phyloP scores from a whole-genome alignment of 2,329 filamentous ascomycete species.

The Colletotrichum incanum region DNA sequence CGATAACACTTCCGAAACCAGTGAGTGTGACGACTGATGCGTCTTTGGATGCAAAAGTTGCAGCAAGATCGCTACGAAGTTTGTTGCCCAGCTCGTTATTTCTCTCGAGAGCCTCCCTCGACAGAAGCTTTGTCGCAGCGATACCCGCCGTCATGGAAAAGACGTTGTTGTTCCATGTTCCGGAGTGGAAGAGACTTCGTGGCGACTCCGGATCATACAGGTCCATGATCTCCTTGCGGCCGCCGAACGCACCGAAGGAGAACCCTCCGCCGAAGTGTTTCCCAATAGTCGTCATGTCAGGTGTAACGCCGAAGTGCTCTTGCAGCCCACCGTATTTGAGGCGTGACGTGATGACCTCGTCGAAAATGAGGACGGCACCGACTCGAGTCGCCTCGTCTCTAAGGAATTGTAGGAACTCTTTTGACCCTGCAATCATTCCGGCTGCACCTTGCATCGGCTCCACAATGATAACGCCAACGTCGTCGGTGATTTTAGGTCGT shows the following conservation, averaged over 20 bases:
- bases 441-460: slow-evolving; percentile 78
- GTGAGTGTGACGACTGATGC: slow-evolving; percentile 25
- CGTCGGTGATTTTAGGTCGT: slow-evolving; percentile 58
- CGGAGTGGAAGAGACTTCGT: slow-evolving; percentile 42
- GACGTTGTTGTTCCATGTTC: slow-evolving; percentile 44
- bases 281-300: slow-evolving; percentile 76
- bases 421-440: slow-evolving; percentile 67
- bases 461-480: slow-evolving; percentile 75
- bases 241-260: slow-evolving; percentile 78
- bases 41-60: slow-evolving; percentile 14
- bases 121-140: slow-evolving; percentile 38
- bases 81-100: slow-evolving; percentile 27
- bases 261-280: slow-evolving; percentile 79
- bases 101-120: slow-evolving; percentile 32
- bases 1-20: slow-evolving; percentile 39
- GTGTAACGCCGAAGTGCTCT: slow-evolving; percentile 59
- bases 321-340: slow-evolving; percentile 67
- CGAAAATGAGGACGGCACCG: slow-evolving; percentile 75
- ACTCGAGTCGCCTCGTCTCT: slow-evolving; percentile 37
- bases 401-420: slow-evolving; percentile 59
- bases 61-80: slow-evolving; percentile 26
- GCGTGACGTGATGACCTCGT: slow-evolving; percentile 81
- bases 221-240: slow-evolving; percentile 70
- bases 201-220: slow-evolving; percentile 66
- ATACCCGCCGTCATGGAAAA: slow-evolving; percentile 44